Evolutionary conservation across 2,329 filamentous ascomycete genomes (phyloP).

Genomic region (Monilinia vaccinii-corymbosi): DNA sequence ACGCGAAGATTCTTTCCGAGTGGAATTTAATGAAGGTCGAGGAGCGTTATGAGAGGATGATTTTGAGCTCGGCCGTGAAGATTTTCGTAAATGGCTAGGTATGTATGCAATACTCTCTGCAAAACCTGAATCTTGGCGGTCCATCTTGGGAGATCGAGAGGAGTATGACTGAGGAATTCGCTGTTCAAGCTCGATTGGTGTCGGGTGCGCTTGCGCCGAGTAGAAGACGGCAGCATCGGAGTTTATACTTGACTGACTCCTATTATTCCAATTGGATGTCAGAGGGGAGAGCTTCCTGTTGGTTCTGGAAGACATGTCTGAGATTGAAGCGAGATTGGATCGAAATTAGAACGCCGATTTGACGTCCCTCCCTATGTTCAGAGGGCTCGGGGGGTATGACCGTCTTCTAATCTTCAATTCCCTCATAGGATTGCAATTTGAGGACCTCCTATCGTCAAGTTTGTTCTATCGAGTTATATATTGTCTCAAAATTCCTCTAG

Average conservation of each 20-base stretch:
- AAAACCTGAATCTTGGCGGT: slow-evolving; percentile 27
- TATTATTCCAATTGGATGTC: slow-evolving; percentile 20
- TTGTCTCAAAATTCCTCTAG: neutral
- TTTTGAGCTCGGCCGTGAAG: slow-evolving; percentile 9
- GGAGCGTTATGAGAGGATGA: slow-evolving; percentile 11
- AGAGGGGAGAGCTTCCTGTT: slow-evolving; percentile 15
- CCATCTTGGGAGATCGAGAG: slow-evolving; percentile 18
- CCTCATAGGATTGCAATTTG: neutral
- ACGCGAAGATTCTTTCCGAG: slow-evolving; percentile 16
- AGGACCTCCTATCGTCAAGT: neutral
- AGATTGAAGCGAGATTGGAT: slow-evolving; percentile 4
- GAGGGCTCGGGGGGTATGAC: neutral
- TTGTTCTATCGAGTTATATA: neutral
- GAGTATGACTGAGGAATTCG: slow-evolving; percentile 13
- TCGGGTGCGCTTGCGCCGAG: slow-evolving; percentile 20
- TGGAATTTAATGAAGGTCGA: slow-evolving; percentile 12
- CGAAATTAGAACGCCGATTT: neutral
- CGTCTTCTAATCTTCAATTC: neutral
- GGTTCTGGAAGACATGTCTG: slow-evolving; percentile 16
- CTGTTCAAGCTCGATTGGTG: slow-evolving; percentile 14
- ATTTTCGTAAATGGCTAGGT: slow-evolving; percentile 13
- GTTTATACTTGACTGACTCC: slow-evolving; percentile 22
- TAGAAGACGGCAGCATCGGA: slow-evolving; percentile 27
- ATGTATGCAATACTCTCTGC: slow-evolving; percentile 12
- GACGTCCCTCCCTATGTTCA: neutral